Evolutionary conservation across 108 stramenopile species (phyloP), one percentile per base, ranked within the genome.

Genomic region (Nannochloropsis oceanica): DNA sequence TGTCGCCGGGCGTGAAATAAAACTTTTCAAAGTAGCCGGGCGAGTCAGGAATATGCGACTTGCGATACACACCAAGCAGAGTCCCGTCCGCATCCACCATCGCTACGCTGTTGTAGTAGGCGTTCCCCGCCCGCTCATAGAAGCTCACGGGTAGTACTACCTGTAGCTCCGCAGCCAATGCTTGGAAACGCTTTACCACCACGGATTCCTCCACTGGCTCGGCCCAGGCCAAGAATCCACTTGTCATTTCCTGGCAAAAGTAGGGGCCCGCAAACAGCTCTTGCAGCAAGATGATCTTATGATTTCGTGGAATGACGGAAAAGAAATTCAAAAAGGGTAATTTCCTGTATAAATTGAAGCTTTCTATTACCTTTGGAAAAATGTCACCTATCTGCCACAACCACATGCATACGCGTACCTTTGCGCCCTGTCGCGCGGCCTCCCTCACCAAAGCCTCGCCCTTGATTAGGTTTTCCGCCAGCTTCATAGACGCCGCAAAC

Each of bases 1-100:
- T 93, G 50, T 94, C 92, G 22, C 94, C 94, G 0, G 94, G 94
- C 13, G 90, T 85, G 85, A 93, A 93, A 80, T 94, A 94, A 84
- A 92, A 94, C 83, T 94, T 94, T 82, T 94, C 94, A 84, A 92
- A 90, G 84, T 93, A 94, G 13, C 94, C 94, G 14, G 92, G 87
- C 43, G 92, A 92, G 84, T 94, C 93, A 25, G 93, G 93, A 44
- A 73, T 73, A 34, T 85, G 85, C 24, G 80, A 81, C 88, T 92
- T 90, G 9, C 93, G 91, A 85, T 93, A 93, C 11, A 81, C 86
- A 43, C 92, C 93, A 27, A 92, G 79, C 43, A 86, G 82, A 24
- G 83, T 82, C 9, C 93, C 93, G 85, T 93, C 92, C 80, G 92
- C 92, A 84, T 93, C 93, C 80, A 93, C 26, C 18, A 85, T 80